These are phyloP conservation scores for Mycosphaerella arachidis DNA, from an alignment of 2,329 filamentous ascomycete genomes.

Conservation along the genomic window DNA sequence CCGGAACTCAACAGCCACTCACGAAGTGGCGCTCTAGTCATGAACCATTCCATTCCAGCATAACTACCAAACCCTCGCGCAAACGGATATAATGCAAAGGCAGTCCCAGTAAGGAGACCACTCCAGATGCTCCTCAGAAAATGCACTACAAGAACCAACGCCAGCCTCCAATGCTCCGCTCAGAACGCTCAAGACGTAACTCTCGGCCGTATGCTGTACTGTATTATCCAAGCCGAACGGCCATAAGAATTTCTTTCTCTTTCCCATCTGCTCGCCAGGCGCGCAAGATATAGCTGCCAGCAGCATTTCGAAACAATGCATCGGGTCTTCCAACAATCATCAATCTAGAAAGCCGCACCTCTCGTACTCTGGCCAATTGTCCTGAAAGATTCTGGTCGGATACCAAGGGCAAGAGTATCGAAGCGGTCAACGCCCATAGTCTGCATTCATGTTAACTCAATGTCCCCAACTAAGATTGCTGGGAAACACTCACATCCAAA, in stretches of 20 bases:
- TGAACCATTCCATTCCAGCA: neutral
- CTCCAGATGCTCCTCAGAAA: neutral
- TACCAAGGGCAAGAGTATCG: constrained; percentile 22
- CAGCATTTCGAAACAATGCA: neutral
- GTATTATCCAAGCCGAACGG: neutral
- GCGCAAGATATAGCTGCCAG: neutral
- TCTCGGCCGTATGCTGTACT: neutral
- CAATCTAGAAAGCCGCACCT: constrained; percentile 11
- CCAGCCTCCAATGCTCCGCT: neutral
- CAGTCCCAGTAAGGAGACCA: neutral
- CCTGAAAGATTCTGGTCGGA: constrained; percentile 15
- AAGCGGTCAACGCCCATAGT: constrained; percentile 24
- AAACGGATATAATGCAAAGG: neutral
- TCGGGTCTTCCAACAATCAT: neutral
- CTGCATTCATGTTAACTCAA: constrained; percentile 11
- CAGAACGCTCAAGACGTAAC: neutral
- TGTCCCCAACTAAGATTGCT: neutral
- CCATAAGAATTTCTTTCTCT: neutral
- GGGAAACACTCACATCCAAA: constrained; percentile 37
- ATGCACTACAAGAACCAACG: neutral
- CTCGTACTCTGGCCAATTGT: constrained; percentile 19
- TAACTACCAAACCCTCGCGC: neutral
- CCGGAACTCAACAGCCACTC: neutral
- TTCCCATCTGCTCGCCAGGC: neutral
- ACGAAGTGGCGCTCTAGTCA: neutral